phyloP scores from a whole-genome alignment of 1,284 basidiomycete species.

The Polyporus tsugae region DNA sequence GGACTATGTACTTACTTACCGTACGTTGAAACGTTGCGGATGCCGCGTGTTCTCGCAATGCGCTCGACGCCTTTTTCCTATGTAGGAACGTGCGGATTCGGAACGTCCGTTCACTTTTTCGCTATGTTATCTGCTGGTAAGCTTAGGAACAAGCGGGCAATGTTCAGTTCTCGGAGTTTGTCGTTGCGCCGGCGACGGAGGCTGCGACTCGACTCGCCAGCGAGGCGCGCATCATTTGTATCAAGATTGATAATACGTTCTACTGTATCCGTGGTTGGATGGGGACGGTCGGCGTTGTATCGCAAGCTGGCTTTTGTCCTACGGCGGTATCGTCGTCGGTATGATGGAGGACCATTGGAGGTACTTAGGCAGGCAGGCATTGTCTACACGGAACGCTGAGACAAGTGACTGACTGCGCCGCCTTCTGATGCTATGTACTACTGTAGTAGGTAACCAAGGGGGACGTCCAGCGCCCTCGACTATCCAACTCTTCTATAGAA shows the following conservation, averaged over 20 bases:
- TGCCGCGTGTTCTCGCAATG: too few species aligned
- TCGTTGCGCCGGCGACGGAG: neutral
- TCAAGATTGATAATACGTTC: neutral
- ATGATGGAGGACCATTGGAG: too few species aligned
- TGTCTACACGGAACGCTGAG: neutral
- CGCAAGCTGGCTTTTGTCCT: neutral
- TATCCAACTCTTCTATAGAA: neutral
- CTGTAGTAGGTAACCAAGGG: neutral
- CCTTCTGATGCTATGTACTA: neutral
- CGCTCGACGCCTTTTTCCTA: too few species aligned
- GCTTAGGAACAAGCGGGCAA: neutral
- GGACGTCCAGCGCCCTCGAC: neutral
- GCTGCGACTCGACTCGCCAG: neutral
- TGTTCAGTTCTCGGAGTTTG: neutral
- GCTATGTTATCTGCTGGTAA: neutral
- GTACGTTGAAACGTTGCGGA: too few species aligned
- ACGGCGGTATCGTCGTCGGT: neutral
- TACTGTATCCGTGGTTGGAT: neutral
- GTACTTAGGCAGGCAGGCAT: neutral
- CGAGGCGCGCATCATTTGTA: neutral
- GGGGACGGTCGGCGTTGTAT: neutral
- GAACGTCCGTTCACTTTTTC: too few species aligned
- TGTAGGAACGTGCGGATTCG: too few species aligned
- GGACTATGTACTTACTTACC: too few species aligned
- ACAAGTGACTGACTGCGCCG: neutral